A percentile compares a stretch with the other conserved stretches of the same genome.
Evolutionary conservation across 306 rosid genomes (phyloP).

Genomic region (Rubus idaeus): DNA sequence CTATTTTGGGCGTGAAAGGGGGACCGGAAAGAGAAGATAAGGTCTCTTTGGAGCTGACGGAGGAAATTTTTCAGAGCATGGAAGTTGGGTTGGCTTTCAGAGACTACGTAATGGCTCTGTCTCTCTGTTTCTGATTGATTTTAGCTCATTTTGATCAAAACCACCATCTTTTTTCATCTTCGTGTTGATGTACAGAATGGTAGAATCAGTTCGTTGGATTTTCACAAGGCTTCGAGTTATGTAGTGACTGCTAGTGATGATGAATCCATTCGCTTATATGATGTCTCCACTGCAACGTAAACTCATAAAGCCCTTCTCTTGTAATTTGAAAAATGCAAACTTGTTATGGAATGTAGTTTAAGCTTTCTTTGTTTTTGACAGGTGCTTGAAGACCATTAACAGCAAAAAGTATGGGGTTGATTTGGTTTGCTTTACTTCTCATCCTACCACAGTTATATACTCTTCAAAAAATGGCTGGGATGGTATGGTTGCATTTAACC

Average conservation of each 20-base stretch:
- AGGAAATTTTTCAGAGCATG: constrained; percentile 95
- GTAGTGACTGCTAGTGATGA: constrained; percentile 96
- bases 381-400: constrained; percentile 97
- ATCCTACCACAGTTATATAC: constrained; percentile 94
- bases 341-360: not conserved
- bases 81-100: constrained; percentile 95
- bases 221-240: constrained; percentile 78
- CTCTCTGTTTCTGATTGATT: not conserved
- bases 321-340: not conserved
- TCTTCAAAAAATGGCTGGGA: constrained; percentile 99
- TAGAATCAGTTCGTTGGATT: constrained; percentile 86
- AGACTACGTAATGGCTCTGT: constrained; percentile 57
- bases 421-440: constrained; percentile 91
- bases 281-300: constrained; percentile 76
- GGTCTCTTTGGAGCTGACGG: constrained; percentile 84
- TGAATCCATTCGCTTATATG: constrained; percentile 89
- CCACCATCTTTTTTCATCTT: not conserved
- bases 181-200: constrained; percentile 54
- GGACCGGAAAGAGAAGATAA: constrained; percentile 81
- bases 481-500: constrained; percentile 47
- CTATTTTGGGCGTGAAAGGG: constrained; percentile 35
- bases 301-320: not conserved
- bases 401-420: constrained; percentile 98
- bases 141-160: not conserved
- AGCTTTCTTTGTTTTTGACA: constrained; percentile 27